Percentiles rank a stretch among this genome's conserved stretches.
Evolutionary conservation across 2,329 filamentous ascomycete species (phyloP).

Genomic region (Penicillium paneum): DNA sequence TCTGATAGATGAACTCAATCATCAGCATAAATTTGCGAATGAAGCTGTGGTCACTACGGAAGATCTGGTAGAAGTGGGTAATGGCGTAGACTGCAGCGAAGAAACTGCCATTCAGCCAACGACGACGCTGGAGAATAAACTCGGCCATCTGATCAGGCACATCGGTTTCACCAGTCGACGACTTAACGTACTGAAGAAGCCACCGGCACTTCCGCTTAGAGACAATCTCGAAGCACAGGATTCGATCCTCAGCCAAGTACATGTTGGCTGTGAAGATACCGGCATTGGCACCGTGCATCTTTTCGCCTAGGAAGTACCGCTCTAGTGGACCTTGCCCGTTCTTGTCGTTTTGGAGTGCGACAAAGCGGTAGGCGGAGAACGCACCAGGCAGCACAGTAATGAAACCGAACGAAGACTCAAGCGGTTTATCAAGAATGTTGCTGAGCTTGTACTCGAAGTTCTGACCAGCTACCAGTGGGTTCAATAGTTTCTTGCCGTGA

Average conservation of each 20-base stretch:
- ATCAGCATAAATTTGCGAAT: slow-evolving; percentile 86
- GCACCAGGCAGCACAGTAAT: slow-evolving; percentile 95
- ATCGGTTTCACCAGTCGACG: slow-evolving; percentile 92
- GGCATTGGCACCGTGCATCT: slow-evolving; percentile 86
- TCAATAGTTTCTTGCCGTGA: slow-evolving; percentile 80
- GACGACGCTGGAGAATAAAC: slow-evolving; percentile 88
- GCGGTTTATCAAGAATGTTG: slow-evolving; percentile 95
- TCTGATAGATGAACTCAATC: slow-evolving; percentile 91
- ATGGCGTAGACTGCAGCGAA: slow-evolving; percentile 96
- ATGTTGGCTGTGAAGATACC: slow-evolving; percentile 94
- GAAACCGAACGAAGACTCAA: slow-evolving; percentile 96
- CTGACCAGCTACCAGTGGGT: slow-evolving; percentile 90
- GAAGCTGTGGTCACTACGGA: slow-evolving; percentile 85
- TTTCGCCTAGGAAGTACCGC: slow-evolving; percentile 96
- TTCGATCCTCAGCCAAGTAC: slow-evolving; percentile 53
- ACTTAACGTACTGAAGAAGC: slow-evolving; percentile 98
- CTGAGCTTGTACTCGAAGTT: slow-evolving; percentile 99
- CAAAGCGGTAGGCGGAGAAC: slow-evolving; percentile 95
- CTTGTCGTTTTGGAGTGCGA: slow-evolving; percentile 95
- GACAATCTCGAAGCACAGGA: slow-evolving; percentile 71
- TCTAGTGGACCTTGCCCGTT: slow-evolving; percentile 87
- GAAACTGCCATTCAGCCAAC: slow-evolving; percentile 98
- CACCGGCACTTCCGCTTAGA: slow-evolving; percentile 96
- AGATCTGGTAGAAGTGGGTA: slow-evolving; percentile 93
- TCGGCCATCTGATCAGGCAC: slow-evolving; percentile 93